Evolutionary conservation across 2,329 filamentous ascomycete genomes (phyloP), one percentile per base, ranked within the genome.

Genomic region (Aschersonia sp.): DNA sequence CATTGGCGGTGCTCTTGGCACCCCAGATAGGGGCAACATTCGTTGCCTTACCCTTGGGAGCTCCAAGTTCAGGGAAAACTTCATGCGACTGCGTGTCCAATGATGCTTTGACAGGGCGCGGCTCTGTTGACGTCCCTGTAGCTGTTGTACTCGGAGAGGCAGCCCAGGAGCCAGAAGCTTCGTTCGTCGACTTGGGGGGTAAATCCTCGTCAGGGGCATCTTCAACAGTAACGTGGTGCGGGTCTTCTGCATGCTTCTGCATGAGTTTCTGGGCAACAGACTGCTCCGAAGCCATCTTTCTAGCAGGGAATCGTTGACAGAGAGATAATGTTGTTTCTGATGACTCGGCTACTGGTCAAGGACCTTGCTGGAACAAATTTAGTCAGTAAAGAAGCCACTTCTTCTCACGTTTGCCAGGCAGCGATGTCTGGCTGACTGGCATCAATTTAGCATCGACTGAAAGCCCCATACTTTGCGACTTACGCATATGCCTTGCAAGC

Each of bases 1-100:
- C 67, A 52, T 70, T 69, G 51, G 68, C 66, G 49, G 73, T 69
- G 61, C 74, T 80, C 67, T 83, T 85, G 37, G 76, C 77, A 52
- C 84, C 84, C 88, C 90, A 95, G 55, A 85, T 80, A 43, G 83
- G 79, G 44, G 82, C 73, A 50, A 79, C 74, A 54, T 78, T 76
- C 49, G 79, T 73, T 52, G 79, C 70, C 66, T 88, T 89, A 47
- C 79, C 71, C 64, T 79, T 80, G 49, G 73, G 65, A 29, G 69
- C 76, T 52, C 89, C 90, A 44, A 98, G 77, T 56, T 89, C 82
- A n/a, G 92, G 92, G 74, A 98, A 98, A 50, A 86, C 72, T 66
- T 97, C 89, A 60, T 94, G 85, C 14, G 87, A 94, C 59, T 86
- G 77, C 22, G 87, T 89, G 64, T 97, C 87, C 51, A 95, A 69